A percentile compares a stretch with the other conserved stretches of the same genome.
phyloP scores from a whole-genome alignment of 179 eudicot species.

The Heliamphora pulchella region DNA sequence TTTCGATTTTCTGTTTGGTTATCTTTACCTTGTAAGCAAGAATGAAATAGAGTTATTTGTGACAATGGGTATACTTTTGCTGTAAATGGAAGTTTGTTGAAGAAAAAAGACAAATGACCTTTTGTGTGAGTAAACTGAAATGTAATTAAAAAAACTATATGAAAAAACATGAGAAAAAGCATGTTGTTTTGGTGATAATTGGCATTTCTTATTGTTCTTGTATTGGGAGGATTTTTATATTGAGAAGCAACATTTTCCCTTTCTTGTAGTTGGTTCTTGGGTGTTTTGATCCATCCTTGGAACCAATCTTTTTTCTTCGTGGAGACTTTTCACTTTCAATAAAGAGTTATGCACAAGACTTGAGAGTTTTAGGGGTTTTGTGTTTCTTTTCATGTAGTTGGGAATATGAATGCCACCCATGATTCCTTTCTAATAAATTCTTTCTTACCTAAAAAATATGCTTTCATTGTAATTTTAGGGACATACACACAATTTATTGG shows the following conservation, averaged over 20 bases:
- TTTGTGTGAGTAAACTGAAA: neutral
- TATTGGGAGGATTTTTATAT: too few relatives aligned
- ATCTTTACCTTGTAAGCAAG: neutral
- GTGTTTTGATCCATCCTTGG: neutral
- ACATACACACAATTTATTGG: neutral
- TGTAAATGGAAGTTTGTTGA: neutral
- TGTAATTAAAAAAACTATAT: neutral
- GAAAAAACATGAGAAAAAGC: neutral
- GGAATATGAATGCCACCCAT: neutral
- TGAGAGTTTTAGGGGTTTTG: neutral
- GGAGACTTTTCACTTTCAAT: neutral
- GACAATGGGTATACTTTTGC: neutral
- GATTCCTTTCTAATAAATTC: neutral
- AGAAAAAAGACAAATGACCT: neutral
- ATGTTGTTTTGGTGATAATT: neutral
- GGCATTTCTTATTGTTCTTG: too few relatives aligned
- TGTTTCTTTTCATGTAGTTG: neutral
- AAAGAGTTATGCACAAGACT: neutral
- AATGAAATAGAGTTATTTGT: neutral
- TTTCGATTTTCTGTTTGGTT: neutral
- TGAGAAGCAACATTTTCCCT: neutral
- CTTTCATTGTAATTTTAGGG: constrained; percentile 1
- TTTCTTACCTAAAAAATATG: neutral
- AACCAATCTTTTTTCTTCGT: neutral
- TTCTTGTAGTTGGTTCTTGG: neutral